phyloP scores from a whole-genome alignment of 345 rosid species.

The Barbarea vulgaris region DNA sequence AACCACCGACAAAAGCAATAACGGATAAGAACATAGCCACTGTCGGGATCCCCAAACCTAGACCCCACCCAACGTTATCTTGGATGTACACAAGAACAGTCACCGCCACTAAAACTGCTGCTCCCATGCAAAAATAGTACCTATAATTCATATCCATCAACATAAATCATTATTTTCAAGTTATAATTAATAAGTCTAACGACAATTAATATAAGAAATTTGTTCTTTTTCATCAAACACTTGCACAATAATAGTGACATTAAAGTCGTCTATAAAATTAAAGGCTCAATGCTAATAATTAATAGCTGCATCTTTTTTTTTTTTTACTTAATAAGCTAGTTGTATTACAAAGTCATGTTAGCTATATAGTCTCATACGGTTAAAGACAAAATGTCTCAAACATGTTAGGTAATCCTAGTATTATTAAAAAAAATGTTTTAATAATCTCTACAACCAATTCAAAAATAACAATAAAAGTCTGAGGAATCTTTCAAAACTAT shows the following conservation, averaged over 20 bases:
- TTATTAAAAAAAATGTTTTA: background rate
- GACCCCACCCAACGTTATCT: constrained; percentile 84
- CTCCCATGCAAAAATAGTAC: constrained; percentile 88
- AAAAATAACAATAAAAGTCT: background rate
- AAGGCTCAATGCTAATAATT: background rate
- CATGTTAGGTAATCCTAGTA: constrained; percentile 27
- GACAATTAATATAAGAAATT: background rate
- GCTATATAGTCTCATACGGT: constrained; percentile 3
- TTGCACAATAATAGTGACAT: background rate
- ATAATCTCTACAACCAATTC: background rate
- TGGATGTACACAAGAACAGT: constrained; percentile 80
- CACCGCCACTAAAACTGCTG: constrained; percentile 61
- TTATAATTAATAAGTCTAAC: background rate
- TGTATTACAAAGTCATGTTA: background rate
- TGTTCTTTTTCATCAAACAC: background rate
- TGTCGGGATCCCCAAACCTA: constrained; percentile 85
- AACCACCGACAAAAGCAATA: constrained; percentile 57
- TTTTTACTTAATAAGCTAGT: background rate
- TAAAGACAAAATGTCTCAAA: constrained; percentile 4
- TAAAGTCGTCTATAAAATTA: background rate
- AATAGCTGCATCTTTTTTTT: background rate
- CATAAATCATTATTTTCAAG: background rate
- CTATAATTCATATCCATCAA: constrained; percentile 18
- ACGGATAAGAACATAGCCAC: constrained; percentile 69
- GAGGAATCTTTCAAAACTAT: background rate